These are phyloP conservation scores for Colletotrichum navitas DNA, from an alignment of 2,329 filamentous ascomycete genomes.

Conservation along the genomic window DNA sequence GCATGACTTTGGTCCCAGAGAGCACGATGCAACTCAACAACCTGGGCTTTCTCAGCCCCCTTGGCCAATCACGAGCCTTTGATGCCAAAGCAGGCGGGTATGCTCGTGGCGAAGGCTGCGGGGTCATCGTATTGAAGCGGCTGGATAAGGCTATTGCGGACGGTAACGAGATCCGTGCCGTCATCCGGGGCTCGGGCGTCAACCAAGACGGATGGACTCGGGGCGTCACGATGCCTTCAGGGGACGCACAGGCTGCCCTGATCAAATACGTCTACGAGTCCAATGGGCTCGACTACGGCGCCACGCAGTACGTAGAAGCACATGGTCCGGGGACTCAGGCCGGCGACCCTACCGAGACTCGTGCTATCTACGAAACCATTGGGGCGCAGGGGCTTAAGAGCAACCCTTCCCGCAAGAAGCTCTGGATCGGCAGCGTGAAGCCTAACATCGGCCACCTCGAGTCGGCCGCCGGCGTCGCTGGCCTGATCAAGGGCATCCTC, in stretches of 20 bases:
- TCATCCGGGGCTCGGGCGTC: slow-evolving; percentile 51
- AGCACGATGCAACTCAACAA: slow-evolving; percentile 29
- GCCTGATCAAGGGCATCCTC: slow-evolving; percentile 20
- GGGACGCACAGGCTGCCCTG: slow-evolving; percentile 23
- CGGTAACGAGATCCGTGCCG: slow-evolving; percentile 53
- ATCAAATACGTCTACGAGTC: slow-evolving; percentile 31
- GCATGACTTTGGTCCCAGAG: slow-evolving; percentile 19
- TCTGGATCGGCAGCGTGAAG: slow-evolving; percentile 40
- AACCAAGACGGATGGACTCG: slow-evolving; percentile 57
- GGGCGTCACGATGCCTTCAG: slow-evolving; percentile 55
- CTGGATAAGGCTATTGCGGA: slow-evolving; percentile 57
- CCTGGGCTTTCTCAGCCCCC: slow-evolving; percentile 52
- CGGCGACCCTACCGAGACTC: slow-evolving; percentile 16
- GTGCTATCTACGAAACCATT: slow-evolving; percentile 17
- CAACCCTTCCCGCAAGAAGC: background rate
- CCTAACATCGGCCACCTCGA: slow-evolving; percentile 32
- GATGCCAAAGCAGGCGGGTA: slow-evolving; percentile 30
- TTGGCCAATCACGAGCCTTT: slow-evolving; percentile 43
- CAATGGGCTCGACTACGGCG: slow-evolving; percentile 16
- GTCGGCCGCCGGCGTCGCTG: slow-evolving; percentile 12
- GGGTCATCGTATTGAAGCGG: slow-evolving; percentile 57
- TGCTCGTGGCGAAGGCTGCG: slow-evolving; percentile 28
- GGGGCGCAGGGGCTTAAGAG: background rate
- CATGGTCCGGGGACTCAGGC: slow-evolving; percentile 31
- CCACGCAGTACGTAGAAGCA: slow-evolving; percentile 29